Conservation (phyloP, 2,329 filamentous ascomycete species). For the Diaporthe capsici region DNA sequence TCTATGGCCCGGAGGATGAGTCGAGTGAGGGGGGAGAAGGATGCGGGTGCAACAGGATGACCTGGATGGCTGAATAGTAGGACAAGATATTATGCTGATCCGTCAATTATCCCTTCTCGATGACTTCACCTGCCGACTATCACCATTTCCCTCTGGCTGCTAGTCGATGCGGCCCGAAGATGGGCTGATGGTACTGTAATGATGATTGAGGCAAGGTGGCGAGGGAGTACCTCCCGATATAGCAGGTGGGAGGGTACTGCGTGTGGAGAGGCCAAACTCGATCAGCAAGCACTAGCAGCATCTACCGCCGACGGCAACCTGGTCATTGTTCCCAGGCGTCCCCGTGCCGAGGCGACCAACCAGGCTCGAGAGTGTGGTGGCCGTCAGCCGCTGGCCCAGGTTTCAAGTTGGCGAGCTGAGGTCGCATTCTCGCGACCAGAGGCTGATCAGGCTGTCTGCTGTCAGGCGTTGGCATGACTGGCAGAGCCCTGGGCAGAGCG, state of each 20-base stretch:
- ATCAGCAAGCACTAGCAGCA: conserved; percentile 3
- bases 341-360: conserved; percentile 11
- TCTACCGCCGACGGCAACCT: neutral
- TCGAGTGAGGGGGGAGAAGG: neutral
- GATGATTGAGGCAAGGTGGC: neutral
- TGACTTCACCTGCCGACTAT: conserved; percentile 24
- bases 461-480: conserved; percentile 8
- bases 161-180: conserved; percentile 30
- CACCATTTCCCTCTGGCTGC: conserved; percentile 27
- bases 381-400: conserved; percentile 28
- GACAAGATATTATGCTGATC: conserved; percentile 12
- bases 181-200: neutral
- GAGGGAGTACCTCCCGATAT: conserved; percentile 2
- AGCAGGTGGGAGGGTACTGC: neutral
- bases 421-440: conserved; percentile 22
- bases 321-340: neutral
- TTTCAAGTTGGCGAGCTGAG: conserved; percentile 37
- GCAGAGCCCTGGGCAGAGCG: neutral
- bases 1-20: neutral
- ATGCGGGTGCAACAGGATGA: neutral
- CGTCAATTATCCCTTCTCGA: neutral
- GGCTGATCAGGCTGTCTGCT: conserved; percentile 12
- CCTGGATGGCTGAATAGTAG: conserved; percentile 19
- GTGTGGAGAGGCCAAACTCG: neutral
- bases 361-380: conserved; percentile 13